Percentiles rank a stretch among this genome's conserved stretches.
These are phyloP conservation scores for Waltergamsia citrina DNA, from an alignment of 2,329 filamentous ascomycete species.

Conservation along the genomic window DNA sequence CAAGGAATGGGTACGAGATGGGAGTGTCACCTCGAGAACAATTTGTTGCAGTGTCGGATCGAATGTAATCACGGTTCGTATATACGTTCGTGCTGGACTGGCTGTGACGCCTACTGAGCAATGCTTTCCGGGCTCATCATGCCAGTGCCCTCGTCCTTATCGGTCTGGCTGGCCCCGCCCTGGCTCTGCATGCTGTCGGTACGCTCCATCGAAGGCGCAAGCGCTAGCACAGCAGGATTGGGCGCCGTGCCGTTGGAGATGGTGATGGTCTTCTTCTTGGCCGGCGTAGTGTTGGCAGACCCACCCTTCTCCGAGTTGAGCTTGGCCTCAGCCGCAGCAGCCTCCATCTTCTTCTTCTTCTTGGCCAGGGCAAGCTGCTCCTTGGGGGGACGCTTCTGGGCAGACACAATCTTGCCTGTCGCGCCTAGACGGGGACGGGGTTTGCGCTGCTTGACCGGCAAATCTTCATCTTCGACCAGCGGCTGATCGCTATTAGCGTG, in stretches of 20 bases:
- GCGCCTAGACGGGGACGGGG: slow-evolving; percentile 55
- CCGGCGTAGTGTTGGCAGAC: slow-evolving; percentile 28
- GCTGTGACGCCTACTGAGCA: slow-evolving; percentile 24
- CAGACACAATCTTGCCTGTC: slow-evolving; percentile 79
- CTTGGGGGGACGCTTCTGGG: slow-evolving; percentile 72
- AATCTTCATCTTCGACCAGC: slow-evolving; percentile 86
- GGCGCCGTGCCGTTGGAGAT: slow-evolving; percentile 24
- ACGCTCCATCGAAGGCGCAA: slow-evolving; percentile 45
- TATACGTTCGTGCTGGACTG: background rate
- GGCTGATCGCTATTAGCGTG: slow-evolving; percentile 73
- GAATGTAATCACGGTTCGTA: too few species aligned
- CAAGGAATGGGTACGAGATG: background rate
- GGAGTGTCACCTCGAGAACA: too few species aligned
- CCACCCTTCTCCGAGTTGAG: slow-evolving; percentile 24
- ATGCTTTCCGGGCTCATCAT: slow-evolving; percentile 86
- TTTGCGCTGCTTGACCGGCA: slow-evolving; percentile 83
- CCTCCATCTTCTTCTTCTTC: slow-evolving; percentile 77
- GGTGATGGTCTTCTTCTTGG: slow-evolving; percentile 40
- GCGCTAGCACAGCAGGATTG: slow-evolving; percentile 28
- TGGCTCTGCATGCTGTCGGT: slow-evolving; percentile 48
- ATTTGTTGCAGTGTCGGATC: background rate
- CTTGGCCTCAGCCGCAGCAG: slow-evolving; percentile 40
- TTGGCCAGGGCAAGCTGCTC: slow-evolving; percentile 78
- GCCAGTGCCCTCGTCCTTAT: slow-evolving; percentile 58
- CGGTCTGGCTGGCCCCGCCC: slow-evolving; percentile 52